Percentiles rank a stretch among this genome's conserved stretches.
phyloP scores from a whole-genome alignment of 257 asterid genomes.

The Osmanthus fragrans region DNA sequence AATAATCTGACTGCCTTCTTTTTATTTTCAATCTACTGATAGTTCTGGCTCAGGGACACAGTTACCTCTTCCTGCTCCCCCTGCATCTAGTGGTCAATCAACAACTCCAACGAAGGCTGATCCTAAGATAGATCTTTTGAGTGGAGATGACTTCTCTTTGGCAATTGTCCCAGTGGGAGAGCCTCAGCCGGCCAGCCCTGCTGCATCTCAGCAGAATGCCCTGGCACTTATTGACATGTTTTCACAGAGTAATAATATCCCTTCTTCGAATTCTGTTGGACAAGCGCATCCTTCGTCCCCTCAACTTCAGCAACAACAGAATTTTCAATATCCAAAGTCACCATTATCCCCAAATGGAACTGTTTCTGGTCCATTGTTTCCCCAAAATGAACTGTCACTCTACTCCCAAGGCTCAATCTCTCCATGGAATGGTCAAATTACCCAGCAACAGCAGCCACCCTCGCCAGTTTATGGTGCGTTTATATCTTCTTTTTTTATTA shows the following conservation, averaged over 20 bases:
- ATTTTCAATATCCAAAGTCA: slow-evolving; percentile 45
- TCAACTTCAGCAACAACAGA: slow-evolving; percentile 63
- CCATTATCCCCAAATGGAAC: slow-evolving; percentile 59
- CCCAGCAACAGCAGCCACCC: slow-evolving; percentile 72
- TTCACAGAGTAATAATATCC: slow-evolving; percentile 48
- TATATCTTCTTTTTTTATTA: slow-evolving; percentile 16
- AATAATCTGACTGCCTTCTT: neutral
- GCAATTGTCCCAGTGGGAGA: slow-evolving; percentile 89
- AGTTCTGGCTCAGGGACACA: slow-evolving; percentile 59
- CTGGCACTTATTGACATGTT: slow-evolving; percentile 93
- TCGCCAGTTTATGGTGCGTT: slow-evolving; percentile 71
- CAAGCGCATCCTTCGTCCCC: slow-evolving; percentile 60
- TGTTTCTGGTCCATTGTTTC: slow-evolving; percentile 40
- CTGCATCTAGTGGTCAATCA: slow-evolving; percentile 48
- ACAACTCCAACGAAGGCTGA: slow-evolving; percentile 51
- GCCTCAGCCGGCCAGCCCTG: slow-evolving; percentile 71
- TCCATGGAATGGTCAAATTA: slow-evolving; percentile 63
- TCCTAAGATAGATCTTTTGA: slow-evolving; percentile 84
- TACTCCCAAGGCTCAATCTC: slow-evolving; percentile 55
- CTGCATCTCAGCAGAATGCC: slow-evolving; percentile 75
- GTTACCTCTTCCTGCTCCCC: slow-evolving; percentile 63
- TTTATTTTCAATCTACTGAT: slow-evolving; percentile 54
- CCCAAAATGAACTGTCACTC: slow-evolving; percentile 56
- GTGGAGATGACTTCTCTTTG: slow-evolving; percentile 88
- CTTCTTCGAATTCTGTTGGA: slow-evolving; percentile 42